These are phyloP conservation scores for Cyclotella distinguenda DNA, from an alignment of 108 stramenopile species.

Conservation along the genomic window DNA sequence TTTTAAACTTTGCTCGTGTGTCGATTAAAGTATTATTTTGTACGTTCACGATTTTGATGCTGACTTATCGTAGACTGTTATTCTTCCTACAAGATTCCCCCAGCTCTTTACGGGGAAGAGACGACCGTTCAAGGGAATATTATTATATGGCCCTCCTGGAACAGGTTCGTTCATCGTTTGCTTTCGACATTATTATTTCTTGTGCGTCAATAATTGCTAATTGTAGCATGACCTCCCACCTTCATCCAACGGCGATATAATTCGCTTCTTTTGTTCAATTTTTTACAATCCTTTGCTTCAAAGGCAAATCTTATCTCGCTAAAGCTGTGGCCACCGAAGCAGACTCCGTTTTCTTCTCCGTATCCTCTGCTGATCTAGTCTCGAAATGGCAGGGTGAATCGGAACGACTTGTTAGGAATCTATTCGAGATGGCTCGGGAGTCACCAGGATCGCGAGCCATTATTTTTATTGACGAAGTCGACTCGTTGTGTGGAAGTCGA, in stretches of 20 bases:
- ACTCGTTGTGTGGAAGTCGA: conserved; percentile 90
- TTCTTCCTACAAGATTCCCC: conserved; percentile 90
- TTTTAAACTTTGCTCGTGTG: too few species aligned
- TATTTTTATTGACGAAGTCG: conserved; percentile 98
- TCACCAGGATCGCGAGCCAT: conserved; percentile 84
- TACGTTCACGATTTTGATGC: too few species aligned
- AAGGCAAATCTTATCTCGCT: conserved; percentile 95
- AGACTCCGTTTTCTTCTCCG: conserved; percentile 96
- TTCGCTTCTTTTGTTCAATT: too few species aligned
- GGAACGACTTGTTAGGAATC: conserved; percentile 94
- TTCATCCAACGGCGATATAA: too few species aligned
- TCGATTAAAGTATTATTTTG: too few species aligned
- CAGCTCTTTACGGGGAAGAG: conserved; percentile 96
- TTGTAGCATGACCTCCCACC: too few species aligned
- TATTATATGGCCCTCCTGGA: conserved; percentile 93
- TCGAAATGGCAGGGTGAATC: conserved; percentile 99
- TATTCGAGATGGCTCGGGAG: conserved; percentile 98
- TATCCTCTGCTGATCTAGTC: conserved; percentile 95
- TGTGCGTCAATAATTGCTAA: not conserved
- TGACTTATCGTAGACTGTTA: too few species aligned
- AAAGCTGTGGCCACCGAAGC: conserved; percentile 99
- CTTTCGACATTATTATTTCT: not conserved
- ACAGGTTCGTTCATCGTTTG: conserved; percentile 49
- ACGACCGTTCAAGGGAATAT: conserved; percentile 92
- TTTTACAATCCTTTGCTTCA: conserved; percentile 9